Conservation (phyloP, 139 green algal species). For the Chlorella vulgaris region DNA sequence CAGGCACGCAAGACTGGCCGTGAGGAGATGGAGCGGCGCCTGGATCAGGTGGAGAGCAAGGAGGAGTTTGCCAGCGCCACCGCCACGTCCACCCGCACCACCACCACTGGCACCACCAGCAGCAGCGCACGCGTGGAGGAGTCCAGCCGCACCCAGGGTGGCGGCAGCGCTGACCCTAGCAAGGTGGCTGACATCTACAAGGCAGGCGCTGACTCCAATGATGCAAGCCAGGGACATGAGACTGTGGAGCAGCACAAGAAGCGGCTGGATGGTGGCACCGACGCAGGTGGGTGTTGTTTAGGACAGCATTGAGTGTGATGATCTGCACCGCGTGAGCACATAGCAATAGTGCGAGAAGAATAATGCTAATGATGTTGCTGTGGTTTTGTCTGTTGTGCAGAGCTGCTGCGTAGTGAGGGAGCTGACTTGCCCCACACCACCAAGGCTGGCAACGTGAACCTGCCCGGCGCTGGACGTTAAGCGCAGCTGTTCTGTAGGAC, state of each 20-base stretch:
- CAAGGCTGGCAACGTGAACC: constrained; percentile 9
- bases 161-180: constrained; percentile 6
- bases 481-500: too few relatives aligned
- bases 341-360: too few relatives aligned
- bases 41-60: constrained; percentile 18
- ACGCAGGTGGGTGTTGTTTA: background rate
- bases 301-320: too few relatives aligned
- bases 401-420: constrained; percentile 26
- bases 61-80: background rate
- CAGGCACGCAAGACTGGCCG: background rate
- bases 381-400: background rate
- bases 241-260: background rate
- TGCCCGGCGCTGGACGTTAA: constrained; percentile 6
- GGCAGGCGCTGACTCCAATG: constrained; percentile 9
- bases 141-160: background rate
- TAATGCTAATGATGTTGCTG: background rate
- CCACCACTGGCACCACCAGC: background rate
- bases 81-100: background rate
- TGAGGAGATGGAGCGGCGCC: constrained; percentile 13
- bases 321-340: background rate
- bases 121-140: background rate
- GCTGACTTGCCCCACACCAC: constrained; percentile 36
- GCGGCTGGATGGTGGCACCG: background rate
- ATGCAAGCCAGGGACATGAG: constrained; percentile 24
- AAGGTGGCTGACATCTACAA: constrained; percentile 29